Base-by-base conservation (phyloP, 1,139 yeast genomes). In the Saccharomyces hybrid region DNA sequence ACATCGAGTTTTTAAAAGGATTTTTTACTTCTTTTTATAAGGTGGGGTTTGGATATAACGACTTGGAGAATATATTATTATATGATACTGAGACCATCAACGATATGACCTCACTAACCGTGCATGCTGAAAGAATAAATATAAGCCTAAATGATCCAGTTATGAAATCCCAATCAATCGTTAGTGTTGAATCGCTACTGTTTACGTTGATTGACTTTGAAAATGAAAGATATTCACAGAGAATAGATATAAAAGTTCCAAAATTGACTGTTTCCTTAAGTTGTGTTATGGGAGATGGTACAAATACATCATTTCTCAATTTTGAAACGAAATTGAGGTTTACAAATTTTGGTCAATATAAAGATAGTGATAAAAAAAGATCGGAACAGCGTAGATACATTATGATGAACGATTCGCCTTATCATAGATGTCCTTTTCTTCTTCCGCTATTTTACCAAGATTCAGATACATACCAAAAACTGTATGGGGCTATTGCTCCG, bases 331-430 rank as follows among this genome's bases (percentile, higher is more conserved):
- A 91, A 0, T 47, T 91, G 1, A 73, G 74, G 8, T 61, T 84
- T 16, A 81, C 89, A 4, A 78, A 82, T 59, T 85, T 89, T 59
- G 74, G 78, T 28, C 84, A 82, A 57, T 80, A 81, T 56, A 71
- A 76, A 5, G 74, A 82, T 51, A 79, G 78, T 64, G 67, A 69
- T 1, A 75, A 75, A 7, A 79, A 78, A 49, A 71, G 82, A 55
- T 67, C 67, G 9, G 66, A 71, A 20, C 97, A 90, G 67, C 84
- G 84, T 55, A 75, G 75, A 5, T 95, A 88, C 67, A 73, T 90
- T 1, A 73, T 80, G 26, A 62, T 75, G 9, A 87, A 88, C 63
- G 99, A 93, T 73, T 87, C 88, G 0, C 91, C 96, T 0, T 89
- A 81, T 61, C 95, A 88, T 61, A 73, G 99, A 53, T 75, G 83